A percentile compares a stretch with the other conserved stretches of the same genome.
Evolutionary conservation across 208 protist species (phyloP).

Genomic region (Herpetomonas tarakana): DNA sequence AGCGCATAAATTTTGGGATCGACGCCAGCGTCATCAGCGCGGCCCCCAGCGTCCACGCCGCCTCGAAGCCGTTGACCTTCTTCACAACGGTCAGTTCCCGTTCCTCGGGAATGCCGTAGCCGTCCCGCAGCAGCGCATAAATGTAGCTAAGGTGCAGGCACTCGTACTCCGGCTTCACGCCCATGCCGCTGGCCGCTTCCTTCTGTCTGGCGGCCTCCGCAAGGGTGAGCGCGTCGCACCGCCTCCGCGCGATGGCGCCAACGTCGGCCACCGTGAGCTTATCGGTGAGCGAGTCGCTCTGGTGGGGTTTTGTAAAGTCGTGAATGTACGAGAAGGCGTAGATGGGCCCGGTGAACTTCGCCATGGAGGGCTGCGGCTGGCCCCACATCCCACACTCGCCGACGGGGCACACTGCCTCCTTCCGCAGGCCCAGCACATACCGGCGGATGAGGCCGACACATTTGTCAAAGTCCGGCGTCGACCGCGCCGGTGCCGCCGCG

Average conservation of each 20-base stretch:
- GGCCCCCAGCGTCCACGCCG: slow-evolving; percentile 76
- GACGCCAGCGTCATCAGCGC: slow-evolving; percentile 39
- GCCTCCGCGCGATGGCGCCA: slow-evolving; percentile 12
- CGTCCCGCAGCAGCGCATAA: slow-evolving; percentile 59
- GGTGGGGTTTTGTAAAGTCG: slow-evolving; percentile 6
- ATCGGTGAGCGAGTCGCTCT: slow-evolving; percentile 16
- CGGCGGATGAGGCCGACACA: slow-evolving; percentile 40
- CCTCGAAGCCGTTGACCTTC: slow-evolving; percentile 80
- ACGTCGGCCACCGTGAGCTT: slow-evolving; percentile 24
- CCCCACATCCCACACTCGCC: slow-evolving; percentile 47
- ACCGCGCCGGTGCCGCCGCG: slow-evolving; percentile 1
- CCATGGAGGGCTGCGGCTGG: slow-evolving; percentile 59
- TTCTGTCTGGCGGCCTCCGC: slow-evolving; percentile 15
- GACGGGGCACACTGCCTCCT: slow-evolving; percentile 15
- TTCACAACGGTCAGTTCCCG: slow-evolving; percentile 66
- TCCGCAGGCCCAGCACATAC: slow-evolving; percentile 28
- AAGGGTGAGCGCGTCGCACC: slow-evolving; percentile 21
- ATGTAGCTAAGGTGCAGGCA: slow-evolving; percentile 81
- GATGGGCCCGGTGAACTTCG: slow-evolving; percentile 34
- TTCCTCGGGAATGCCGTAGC: slow-evolving; percentile 49
- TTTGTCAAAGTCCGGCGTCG: slow-evolving; percentile 23
- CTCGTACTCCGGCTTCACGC: slow-evolving; percentile 44
- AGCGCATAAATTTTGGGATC: too few relatives aligned
- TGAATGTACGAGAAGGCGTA: slow-evolving; percentile 75
- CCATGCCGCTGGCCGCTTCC: slow-evolving; percentile 4